Base-by-base conservation (phyloP, 305 asterid genomes). In the Fraxinus xanthoxyloides region DNA sequence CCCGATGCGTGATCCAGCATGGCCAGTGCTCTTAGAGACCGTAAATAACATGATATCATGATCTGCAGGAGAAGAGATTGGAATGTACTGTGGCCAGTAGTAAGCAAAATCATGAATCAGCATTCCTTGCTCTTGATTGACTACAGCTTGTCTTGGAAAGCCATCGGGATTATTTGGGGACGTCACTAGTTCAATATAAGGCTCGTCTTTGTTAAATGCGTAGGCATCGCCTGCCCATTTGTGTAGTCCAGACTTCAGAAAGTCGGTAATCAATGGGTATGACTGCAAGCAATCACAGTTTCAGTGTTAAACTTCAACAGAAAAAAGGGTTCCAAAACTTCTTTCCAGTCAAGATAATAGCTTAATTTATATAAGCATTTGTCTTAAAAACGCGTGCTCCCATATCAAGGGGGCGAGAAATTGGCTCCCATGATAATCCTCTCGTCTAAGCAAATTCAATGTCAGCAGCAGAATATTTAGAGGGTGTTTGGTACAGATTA, bases 161-260 rank as follows among this genome's bases (percentile, higher is more conserved):
- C 99, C 99, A 69, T 95, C 99, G 3, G 99, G 99, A 79, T 95
- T 95, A 89, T 95, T 95, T 12, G 99, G 99, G 54, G 92, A 94
- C 1, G 98, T 94, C 70, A 95, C 97, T 31, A 95, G 90, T 82
- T 95, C 99, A 43, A 95, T 90, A 72, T 92, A 95, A 15, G 97
- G 97, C 78, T 85, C 69, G 9, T 87, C 87, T 79, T 77, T 85
- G 85, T 83, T 84, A 79, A 89, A 93, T 65, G 88, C 80, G 82
- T 70, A 72, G 17, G 97, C 98, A 72, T 94, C 97, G 1, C 99
- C 99, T 3, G 76, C 95, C 99, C 99, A 95, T 83, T 90, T 88
- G 81, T 92, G 89, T 24, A 94, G 93, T 67, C 97, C 96, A 5
- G 99, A 95, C 86, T 93, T 95, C 82, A 94, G 87, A 82, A 90